A percentile compares a stretch with the other conserved stretches of the same genome.
Conservation (phyloP, 202 grass and related monocot species). For the Sporobolus alterniflorus region DNA sequence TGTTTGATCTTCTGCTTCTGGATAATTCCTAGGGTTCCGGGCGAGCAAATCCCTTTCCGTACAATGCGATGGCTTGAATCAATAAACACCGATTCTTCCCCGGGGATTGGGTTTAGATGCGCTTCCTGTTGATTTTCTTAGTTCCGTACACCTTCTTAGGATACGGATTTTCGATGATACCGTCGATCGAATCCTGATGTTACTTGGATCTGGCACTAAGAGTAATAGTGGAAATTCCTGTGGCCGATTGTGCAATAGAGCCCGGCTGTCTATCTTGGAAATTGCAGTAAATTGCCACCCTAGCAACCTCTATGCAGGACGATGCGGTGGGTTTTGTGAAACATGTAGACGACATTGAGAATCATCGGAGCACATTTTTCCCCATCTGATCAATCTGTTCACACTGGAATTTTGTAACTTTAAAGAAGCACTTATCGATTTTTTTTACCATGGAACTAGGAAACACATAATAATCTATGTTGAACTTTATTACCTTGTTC, state of each 20-base stretch:
- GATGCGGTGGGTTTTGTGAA: background rate
- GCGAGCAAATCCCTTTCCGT: background rate
- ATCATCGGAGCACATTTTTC: background rate
- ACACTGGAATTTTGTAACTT: background rate
- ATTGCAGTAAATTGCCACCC: background rate
- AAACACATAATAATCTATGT: background rate
- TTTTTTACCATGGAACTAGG: background rate
- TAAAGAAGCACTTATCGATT: conserved; percentile 5
- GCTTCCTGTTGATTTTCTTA: background rate
- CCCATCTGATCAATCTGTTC: background rate
- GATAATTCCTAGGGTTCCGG: background rate
- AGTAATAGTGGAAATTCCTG: background rate
- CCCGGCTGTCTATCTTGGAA: background rate
- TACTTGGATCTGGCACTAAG: background rate
- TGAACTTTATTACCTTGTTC: background rate
- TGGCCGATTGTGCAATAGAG: background rate
- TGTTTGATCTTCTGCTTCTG: background rate
- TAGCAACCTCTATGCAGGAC: background rate
- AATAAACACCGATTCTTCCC: background rate
- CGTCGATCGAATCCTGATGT: conserved; percentile 16
- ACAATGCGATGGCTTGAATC: conserved; percentile 34
- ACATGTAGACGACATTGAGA: background rate
- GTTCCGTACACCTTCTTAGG: background rate
- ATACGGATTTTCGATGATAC: background rate
- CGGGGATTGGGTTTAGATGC: conserved; percentile 9